These are phyloP conservation scores for Pseudozyma thailandica DNA, from an alignment of 1,284 basidiomycete genomes.

Conservation along the genomic window DNA sequence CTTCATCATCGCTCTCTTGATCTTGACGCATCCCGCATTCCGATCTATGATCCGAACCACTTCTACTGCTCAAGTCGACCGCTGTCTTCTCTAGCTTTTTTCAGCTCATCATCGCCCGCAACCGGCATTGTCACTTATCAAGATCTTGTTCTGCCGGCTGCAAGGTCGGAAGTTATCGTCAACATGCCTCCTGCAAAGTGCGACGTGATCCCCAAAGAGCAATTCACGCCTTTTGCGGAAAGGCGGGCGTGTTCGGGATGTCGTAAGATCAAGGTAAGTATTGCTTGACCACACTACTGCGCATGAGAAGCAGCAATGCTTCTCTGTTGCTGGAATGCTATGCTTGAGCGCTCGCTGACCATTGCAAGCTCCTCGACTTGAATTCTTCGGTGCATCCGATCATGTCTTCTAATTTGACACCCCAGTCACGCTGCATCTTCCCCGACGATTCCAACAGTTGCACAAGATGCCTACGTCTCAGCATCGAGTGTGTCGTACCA, in stretches of 20 bases:
- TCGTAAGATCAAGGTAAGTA: conserved; percentile 51
- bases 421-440: conserved; percentile 52
- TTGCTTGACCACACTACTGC: conserved; percentile 3
- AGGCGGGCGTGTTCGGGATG: conserved; percentile 44
- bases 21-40: not conserved
- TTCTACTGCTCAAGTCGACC: not conserved
- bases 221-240: conserved; percentile 45
- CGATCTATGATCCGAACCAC: not conserved
- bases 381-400: not conserved
- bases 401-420: conserved; percentile 1
- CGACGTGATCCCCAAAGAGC: conserved; percentile 52
- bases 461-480: conserved; percentile 45
- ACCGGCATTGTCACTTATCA: not conserved
- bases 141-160: not conserved
- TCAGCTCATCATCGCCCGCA: too few relatives aligned
- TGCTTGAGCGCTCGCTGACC: too few relatives aligned
- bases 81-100: too few relatives aligned
- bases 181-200: conserved; percentile 53
- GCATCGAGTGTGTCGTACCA: conserved; percentile 37
- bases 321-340: too few relatives aligned
- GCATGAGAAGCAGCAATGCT: too few relatives aligned
- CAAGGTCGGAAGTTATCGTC: too few relatives aligned
- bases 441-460: conserved; percentile 40
- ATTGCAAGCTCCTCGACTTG: too few relatives aligned
- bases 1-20: not conserved